phyloP scores from a whole-genome alignment of 2,329 filamentous ascomycete species.

The Neofusicoccum kwambonambiense region DNA sequence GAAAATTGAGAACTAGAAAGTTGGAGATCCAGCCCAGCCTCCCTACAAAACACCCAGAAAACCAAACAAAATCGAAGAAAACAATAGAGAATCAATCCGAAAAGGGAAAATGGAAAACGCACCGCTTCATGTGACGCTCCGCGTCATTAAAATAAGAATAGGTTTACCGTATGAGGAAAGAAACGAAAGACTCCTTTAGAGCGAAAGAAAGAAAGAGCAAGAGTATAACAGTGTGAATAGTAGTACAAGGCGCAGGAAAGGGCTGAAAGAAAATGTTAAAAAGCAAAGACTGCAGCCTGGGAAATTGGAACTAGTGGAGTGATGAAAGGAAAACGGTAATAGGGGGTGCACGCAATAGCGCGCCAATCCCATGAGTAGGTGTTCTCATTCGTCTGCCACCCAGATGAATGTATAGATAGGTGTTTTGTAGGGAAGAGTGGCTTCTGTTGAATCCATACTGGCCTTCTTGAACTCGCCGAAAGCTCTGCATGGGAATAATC shows the following conservation, averaged over 20 bases:
- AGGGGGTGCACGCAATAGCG: not conserved
- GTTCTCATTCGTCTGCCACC: not conserved
- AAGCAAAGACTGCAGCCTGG: slow-evolving; percentile 5
- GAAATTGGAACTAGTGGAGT: not conserved
- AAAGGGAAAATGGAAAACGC: not conserved
- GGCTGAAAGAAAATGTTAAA: not conserved
- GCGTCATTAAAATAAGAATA: slow-evolving; percentile 10
- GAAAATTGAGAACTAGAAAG: slow-evolving; percentile 4
- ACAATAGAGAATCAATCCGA: not conserved
- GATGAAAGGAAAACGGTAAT: not conserved
- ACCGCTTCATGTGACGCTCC: not conserved
- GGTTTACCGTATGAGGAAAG: not conserved
- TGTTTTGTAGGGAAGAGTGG: slow-evolving; percentile 3
- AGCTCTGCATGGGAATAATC: slow-evolving; percentile 2
- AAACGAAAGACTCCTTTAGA: not conserved
- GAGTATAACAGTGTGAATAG: slow-evolving; percentile 1
- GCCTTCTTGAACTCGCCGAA: slow-evolving; percentile 4
- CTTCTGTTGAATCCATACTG: not conserved
- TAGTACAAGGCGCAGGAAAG: slow-evolving; percentile 16
- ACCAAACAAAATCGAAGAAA: not conserved
- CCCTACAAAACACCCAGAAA: slow-evolving; percentile 11
- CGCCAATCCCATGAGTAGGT: not conserved
- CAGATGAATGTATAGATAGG: slow-evolving; percentile 7
- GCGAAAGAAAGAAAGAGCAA: not conserved
- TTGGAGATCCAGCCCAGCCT: slow-evolving; percentile 4